Percentiles rank a stretch among this genome's conserved stretches.
These are phyloP conservation scores for Citrullus amarus DNA, from an alignment of 306 rosid species.

Conservation along the genomic window DNA sequence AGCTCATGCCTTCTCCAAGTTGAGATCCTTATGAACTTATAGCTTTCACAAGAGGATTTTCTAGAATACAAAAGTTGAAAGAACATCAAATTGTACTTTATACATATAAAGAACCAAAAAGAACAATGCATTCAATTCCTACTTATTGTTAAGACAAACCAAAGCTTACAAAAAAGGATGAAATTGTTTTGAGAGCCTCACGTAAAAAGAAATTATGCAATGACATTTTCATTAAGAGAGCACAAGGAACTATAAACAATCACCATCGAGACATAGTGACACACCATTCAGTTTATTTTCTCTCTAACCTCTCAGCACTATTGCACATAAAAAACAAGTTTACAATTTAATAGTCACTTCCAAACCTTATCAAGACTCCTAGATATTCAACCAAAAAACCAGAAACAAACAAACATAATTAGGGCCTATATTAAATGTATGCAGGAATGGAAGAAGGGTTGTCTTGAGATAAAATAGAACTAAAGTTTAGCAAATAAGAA, in stretches of 20 bases:
- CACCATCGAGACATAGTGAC: not conserved
- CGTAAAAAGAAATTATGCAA: not conserved
- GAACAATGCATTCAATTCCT: not conserved
- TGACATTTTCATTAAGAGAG: not conserved
- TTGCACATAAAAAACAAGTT: not conserved
- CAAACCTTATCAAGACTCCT: not conserved
- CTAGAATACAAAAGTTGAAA: slow-evolving; percentile 20
- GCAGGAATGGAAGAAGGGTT: not conserved
- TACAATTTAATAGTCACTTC: not conserved
- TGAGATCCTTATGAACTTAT: slow-evolving; percentile 22
- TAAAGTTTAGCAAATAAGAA: not conserved
- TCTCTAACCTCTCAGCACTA: not conserved
- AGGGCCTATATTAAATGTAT: not conserved
- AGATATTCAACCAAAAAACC: not conserved
- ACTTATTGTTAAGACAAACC: not conserved
- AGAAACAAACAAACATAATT: not conserved
- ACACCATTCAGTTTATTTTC: not conserved
- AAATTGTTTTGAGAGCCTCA: not conserved
- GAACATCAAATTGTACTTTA: not conserved
- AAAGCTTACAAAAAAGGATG: not conserved
- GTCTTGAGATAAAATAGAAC: not conserved
- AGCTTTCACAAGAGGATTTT: slow-evolving; percentile 28
- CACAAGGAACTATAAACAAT: not conserved
- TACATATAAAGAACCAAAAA: not conserved
- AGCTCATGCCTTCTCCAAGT: slow-evolving; percentile 21